A percentile compares a stretch with the other conserved stretches of the same genome.
phyloP scores from a whole-genome alignment of 257 asterid genomes.

The Fraxinus quadrangulata region DNA sequence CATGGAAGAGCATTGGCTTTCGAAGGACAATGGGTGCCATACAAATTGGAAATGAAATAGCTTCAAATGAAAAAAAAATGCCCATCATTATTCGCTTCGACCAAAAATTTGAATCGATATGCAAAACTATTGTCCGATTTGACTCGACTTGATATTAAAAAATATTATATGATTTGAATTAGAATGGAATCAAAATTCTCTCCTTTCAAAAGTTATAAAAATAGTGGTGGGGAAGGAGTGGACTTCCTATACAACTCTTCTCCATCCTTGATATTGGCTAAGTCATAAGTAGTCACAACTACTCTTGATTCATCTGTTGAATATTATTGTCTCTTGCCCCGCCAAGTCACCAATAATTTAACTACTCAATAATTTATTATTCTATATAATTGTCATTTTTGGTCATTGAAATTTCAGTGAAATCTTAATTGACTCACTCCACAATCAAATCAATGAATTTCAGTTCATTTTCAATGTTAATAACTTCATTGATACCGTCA shows the following conservation, averaged over 20 bases:
- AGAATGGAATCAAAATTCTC: neutral
- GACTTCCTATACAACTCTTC: neutral
- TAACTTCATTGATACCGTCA: too few species aligned
- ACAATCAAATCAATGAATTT: too few species aligned
- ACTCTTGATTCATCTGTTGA: neutral
- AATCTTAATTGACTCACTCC: neutral
- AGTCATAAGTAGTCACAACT: neutral
- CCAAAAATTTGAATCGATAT: neutral
- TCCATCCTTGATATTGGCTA: neutral
- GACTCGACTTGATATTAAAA: neutral
- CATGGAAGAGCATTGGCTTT: neutral
- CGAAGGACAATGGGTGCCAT: neutral
- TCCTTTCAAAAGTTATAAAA: neutral
- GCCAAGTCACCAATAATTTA: too few species aligned
- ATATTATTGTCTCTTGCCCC: neutral
- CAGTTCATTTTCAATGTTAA: too few species aligned
- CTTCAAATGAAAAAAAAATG: neutral
- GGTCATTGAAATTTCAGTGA: too few species aligned
- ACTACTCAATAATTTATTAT: too few species aligned
- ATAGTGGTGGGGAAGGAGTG: neutral
- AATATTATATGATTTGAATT: neutral
- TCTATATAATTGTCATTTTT: too few species aligned
- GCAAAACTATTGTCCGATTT: neutral
- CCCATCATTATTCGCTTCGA: neutral
- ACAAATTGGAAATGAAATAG: neutral